phyloP scores from a whole-genome alignment of 768 basidiomycete species.

The Psilocybe azurescens region DNA sequence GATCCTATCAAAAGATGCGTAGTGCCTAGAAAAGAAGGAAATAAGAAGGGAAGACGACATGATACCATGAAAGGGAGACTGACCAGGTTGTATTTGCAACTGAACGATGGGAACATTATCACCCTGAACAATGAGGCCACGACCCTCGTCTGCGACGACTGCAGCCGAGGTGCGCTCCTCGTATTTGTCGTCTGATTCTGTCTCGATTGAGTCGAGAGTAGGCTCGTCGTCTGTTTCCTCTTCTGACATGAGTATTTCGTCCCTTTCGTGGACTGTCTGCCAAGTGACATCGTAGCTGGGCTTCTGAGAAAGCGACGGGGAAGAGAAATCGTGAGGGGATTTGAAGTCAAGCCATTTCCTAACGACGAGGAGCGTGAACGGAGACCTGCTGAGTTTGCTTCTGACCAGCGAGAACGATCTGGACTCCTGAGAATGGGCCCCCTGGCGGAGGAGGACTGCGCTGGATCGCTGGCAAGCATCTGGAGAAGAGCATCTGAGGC shows the following conservation, averaged over 20 bases:
- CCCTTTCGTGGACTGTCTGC: conserved; percentile 75
- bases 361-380: conserved; percentile 77
- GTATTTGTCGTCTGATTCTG: conserved; percentile 50
- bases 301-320: conserved; percentile 46
- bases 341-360: conserved; percentile 43
- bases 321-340: conserved; percentile 25
- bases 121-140: conserved; percentile 81
- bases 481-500: conserved; percentile 70
- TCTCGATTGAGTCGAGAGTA: conserved; percentile 28
- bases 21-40: conserved; percentile 60
- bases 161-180: conserved; percentile 80
- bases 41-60: conserved; percentile 9
- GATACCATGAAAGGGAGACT: conserved; percentile 28
- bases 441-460: conserved; percentile 47
- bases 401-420: conserved; percentile 79
- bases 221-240: conserved; percentile 60
- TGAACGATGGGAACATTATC: conserved; percentile 64
- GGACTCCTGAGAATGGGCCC: conserved; percentile 51
- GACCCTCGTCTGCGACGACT: conserved; percentile 83
- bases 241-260: conserved; percentile 64
- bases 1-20: conserved; percentile 94
- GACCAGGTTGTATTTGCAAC: conserved; percentile 77
- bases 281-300: conserved; percentile 81
- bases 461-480: conserved; percentile 59
- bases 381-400: conserved; percentile 62